phyloP scores from a whole-genome alignment of 2,329 filamentous ascomycete genomes.

The Diaporthe citriasiana region DNA sequence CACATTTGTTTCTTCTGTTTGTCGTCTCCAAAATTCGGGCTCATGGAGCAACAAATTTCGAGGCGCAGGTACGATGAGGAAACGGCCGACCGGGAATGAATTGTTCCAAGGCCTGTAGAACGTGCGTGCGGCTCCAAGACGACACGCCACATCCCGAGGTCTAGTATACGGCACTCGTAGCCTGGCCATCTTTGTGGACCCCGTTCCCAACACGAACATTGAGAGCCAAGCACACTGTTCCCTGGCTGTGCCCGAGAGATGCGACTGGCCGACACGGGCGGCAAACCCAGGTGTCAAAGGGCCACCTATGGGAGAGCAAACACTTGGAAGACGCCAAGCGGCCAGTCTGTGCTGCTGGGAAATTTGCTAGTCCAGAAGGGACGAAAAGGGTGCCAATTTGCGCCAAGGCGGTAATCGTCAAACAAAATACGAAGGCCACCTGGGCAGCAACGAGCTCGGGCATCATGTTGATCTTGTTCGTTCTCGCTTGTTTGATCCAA shows the following conservation, averaged over 20 bases:
- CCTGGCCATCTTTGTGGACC: background rate
- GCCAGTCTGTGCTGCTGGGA: background rate
- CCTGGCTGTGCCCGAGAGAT: background rate
- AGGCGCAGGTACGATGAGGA: background rate
- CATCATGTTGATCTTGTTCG: background rate
- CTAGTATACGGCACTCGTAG: background rate
- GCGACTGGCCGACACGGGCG: background rate
- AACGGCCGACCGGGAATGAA: background rate
- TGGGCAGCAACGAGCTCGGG: constrained; percentile 2
- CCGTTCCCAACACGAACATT: background rate
- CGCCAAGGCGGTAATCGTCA: background rate
- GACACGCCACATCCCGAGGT: background rate
- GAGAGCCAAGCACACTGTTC: background rate
- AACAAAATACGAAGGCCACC: background rate
- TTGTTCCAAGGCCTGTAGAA: background rate
- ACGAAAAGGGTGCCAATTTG: background rate
- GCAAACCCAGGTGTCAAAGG: background rate
- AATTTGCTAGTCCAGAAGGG: background rate
- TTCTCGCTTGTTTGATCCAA: background rate
- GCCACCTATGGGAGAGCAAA: background rate
- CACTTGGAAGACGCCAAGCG: background rate
- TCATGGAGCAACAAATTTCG: background rate
- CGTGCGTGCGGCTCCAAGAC: background rate
- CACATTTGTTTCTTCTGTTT: background rate
- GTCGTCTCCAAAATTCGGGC: background rate